phyloP scores from a whole-genome alignment of 495 filamentous ascomycete species.

The Trichoderma parareesei region DNA sequence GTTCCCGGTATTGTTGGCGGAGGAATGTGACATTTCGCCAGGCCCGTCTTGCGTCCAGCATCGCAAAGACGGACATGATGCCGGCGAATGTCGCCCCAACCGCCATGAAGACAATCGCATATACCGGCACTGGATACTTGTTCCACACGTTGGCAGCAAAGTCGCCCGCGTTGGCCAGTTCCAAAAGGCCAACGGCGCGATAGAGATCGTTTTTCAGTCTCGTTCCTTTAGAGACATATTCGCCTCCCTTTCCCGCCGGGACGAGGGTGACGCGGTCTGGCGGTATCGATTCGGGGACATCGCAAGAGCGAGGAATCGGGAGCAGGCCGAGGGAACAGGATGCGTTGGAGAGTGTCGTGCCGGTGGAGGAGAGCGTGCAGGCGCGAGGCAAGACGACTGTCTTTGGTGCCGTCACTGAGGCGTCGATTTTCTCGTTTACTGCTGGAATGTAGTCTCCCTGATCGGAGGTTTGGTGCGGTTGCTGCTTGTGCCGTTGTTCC shows the following conservation, averaged over 20 bases:
- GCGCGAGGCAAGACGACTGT: neutral
- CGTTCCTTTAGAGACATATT: neutral
- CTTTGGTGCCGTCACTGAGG: neutral
- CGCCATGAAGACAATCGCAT: slow-evolving; percentile 40
- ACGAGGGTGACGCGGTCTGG: slow-evolving; percentile 4
- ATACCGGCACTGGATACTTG: slow-evolving; percentile 35
- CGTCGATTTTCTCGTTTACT: neutral
- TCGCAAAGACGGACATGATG: slow-evolving; percentile 32
- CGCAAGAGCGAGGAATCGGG: neutral
- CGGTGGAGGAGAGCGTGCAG: neutral
- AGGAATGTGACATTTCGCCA: slow-evolving; percentile 35
- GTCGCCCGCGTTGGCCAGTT: slow-evolving; percentile 42
- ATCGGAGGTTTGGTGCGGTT: neutral
- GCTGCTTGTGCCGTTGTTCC: neutral
- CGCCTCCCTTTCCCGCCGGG: neutral
- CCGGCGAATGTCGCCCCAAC: slow-evolving; percentile 38
- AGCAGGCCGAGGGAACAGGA: neutral
- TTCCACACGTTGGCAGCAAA: slow-evolving; percentile 49
- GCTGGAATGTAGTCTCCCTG: neutral
- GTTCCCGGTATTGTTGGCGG: slow-evolving; percentile 24
- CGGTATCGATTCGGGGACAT: neutral
- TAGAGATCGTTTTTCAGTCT: slow-evolving; percentile 36
- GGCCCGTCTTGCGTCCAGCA: slow-evolving; percentile 32
- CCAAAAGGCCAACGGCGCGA: slow-evolving; percentile 37
- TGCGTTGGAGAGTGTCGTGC: neutral